Base-by-base conservation (phyloP, 2,329 filamentous ascomycete species). In the Rutstroemia sp. region DNA sequence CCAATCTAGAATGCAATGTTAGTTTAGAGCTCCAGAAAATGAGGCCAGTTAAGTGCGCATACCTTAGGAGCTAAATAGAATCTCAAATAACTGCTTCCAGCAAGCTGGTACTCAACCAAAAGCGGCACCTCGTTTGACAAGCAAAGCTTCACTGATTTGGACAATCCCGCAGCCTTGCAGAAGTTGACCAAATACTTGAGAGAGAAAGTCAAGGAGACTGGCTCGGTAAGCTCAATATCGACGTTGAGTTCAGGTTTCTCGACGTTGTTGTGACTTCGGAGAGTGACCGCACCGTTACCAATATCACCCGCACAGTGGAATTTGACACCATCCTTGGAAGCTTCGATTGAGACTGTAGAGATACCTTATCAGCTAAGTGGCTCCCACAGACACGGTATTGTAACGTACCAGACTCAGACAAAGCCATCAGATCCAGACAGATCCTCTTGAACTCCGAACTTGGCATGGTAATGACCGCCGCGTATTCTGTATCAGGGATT, bases 111-210 rank as follows among this genome's bases (percentile, higher is more conserved):
- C 78, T 99, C 94, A 46, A 99, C 94, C 66, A 97, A 79, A 64
- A 99, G 84, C 27, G 94, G 94, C 51, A 99, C 92, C 75, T 99
- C 94, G 73, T 91, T 92, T 53, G 92, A 97, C 65, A 99, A 81
- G 76, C 88, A 95, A 66, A 99, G 86, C 76, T 88, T 94, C 74
- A 99, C 95, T 64, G 82, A 80, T 65, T 73, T 77, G 40, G 92
- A 92, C 60, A 99, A 79, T 53, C 84, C 86, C 61, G 90, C 88
- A 36, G 95, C 95, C 79, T 99, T 99, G 88, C 94, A 97, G 79
- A 99, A 99, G 82, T 97, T 97, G 80, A 95, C 89, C 3, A 99
- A 86, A 77, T 99, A 99, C 78, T 99, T 99, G 68, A 99, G 87
- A 36, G 94, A 97, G 78, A 99, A 99, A 50, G 92, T 97, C 61